Percentiles rank a stretch among this genome's conserved stretches.
Conservation (phyloP, 306 rosid species). For the Prunus fruticosa region DNA sequence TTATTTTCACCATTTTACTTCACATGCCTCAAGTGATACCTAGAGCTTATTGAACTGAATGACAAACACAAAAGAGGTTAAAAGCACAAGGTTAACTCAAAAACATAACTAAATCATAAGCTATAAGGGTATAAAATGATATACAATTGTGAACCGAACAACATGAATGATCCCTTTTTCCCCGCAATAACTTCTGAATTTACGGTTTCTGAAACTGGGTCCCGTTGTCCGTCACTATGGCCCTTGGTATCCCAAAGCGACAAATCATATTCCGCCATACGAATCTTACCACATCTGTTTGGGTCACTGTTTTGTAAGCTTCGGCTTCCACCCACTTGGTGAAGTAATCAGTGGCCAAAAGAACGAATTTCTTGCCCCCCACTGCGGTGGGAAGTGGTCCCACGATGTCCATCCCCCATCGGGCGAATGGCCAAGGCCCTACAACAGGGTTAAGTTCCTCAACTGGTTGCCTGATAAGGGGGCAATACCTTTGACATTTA, state of each 20-base stretch:
- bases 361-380: fast-evolving
- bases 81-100: no score
- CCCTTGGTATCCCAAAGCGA: neutral
- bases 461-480: fast-evolving
- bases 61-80: no score
- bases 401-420: neutral
- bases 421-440: fast-evolving
- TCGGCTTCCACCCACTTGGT: neutral
- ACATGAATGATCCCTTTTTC: no score
- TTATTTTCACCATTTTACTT: no score
- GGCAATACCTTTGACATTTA: neutral
- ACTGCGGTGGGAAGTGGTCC: fast-evolving
- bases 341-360: neutral
- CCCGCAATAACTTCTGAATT: neutral
- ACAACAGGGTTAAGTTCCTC: neutral
- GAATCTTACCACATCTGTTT: neutral
- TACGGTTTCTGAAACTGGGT: neutral
- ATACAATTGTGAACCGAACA: no score
- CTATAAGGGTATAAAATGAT: no score
- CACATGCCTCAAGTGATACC: no score
- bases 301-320: fast-evolving
- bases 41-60: no score
- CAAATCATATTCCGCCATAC: neutral
- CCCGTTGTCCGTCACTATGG: neutral
- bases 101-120: no score